Percentiles rank a stretch among this genome's conserved stretches.
Conservation (phyloP, 2,329 filamentous ascomycete species). For the Cladophialophora psammophila region DNA sequence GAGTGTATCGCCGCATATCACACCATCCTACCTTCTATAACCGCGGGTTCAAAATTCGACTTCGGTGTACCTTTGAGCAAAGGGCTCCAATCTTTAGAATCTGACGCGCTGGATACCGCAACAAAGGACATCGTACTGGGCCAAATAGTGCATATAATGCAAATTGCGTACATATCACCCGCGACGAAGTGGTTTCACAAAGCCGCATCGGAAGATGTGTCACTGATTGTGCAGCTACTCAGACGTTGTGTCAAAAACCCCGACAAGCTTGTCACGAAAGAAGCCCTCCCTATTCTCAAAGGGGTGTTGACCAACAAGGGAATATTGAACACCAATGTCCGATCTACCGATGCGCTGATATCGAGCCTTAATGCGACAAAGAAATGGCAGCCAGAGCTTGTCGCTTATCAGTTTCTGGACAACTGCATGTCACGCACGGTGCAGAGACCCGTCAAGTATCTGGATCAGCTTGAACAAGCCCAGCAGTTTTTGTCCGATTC, state of each 20-base stretch:
- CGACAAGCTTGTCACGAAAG: constrained; percentile 6
- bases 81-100: constrained; percentile 68
- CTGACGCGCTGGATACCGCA: constrained; percentile 52
- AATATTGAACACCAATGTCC: constrained; percentile 44
- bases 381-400: constrained; percentile 43
- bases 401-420: constrained; percentile 76
- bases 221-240: constrained; percentile 52
- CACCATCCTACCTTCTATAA: constrained; percentile 77
- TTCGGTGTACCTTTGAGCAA: constrained; percentile 78
- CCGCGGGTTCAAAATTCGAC: constrained; percentile 85
- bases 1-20: constrained; percentile 85
- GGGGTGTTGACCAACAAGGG: constrained; percentile 40
- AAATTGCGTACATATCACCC: constrained; percentile 79
- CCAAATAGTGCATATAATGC: constrained; percentile 81
- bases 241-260: constrained; percentile 47
- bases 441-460: constrained; percentile 80
- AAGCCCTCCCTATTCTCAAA: constrained; percentile 21
- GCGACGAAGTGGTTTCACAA: constrained; percentile 92
- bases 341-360: constrained; percentile 49
- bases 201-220: constrained; percentile 55
- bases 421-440: constrained; percentile 80
- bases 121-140: constrained; percentile 68
- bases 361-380: constrained; percentile 49
- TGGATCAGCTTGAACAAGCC: constrained; percentile 59
- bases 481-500: constrained; percentile 41